Evolutionary conservation across 2,329 filamentous ascomycete genomes (phyloP).

Genomic region (Gnomoniopsis sp.): DNA sequence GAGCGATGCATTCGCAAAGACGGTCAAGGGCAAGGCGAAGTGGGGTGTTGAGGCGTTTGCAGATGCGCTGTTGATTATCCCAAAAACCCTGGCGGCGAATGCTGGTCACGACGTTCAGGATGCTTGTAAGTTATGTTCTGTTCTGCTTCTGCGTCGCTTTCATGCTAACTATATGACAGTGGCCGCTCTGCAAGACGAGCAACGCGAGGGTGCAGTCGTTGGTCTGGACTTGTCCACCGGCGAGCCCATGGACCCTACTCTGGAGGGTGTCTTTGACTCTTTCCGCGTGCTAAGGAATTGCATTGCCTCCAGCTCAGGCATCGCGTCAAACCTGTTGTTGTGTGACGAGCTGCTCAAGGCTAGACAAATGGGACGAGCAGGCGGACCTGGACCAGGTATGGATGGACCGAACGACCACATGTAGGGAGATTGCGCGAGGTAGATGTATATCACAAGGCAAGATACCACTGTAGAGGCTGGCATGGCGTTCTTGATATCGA

Average conservation of each 20-base stretch:
- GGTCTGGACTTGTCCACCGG: constrained; percentile 85
- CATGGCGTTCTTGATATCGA: constrained; percentile 12
- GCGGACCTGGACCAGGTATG: constrained; percentile 62
- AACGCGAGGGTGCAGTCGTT: constrained; percentile 77
- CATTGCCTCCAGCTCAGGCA: constrained; percentile 89
- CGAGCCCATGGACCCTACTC: constrained; percentile 89
- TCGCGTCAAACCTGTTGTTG: constrained; percentile 89
- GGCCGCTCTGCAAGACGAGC: constrained; percentile 81
- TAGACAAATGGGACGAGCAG: constrained; percentile 79
- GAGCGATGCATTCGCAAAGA: constrained; percentile 81
- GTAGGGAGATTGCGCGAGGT: background rate
- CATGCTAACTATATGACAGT: constrained; percentile 49
- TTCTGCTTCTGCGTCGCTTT: background rate
- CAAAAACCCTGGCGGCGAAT: constrained; percentile 95
- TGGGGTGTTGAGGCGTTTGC: constrained; percentile 94
- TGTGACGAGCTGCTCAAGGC: constrained; percentile 98
- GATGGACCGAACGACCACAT: constrained; percentile 50
- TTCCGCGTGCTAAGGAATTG: constrained; percentile 93
- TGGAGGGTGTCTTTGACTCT: constrained; percentile 92
- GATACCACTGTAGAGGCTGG: constrained; percentile 34
- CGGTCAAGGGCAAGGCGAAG: constrained; percentile 96
- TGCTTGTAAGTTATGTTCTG: constrained; percentile 61
- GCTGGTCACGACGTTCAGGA: constrained; percentile 97
- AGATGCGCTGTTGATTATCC: constrained; percentile 90
- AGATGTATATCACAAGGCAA: constrained; percentile 17